These are phyloP conservation scores for Microstegium vimineum DNA, from an alignment of 176 grass and related monocot species.

Conservation along the genomic window DNA sequence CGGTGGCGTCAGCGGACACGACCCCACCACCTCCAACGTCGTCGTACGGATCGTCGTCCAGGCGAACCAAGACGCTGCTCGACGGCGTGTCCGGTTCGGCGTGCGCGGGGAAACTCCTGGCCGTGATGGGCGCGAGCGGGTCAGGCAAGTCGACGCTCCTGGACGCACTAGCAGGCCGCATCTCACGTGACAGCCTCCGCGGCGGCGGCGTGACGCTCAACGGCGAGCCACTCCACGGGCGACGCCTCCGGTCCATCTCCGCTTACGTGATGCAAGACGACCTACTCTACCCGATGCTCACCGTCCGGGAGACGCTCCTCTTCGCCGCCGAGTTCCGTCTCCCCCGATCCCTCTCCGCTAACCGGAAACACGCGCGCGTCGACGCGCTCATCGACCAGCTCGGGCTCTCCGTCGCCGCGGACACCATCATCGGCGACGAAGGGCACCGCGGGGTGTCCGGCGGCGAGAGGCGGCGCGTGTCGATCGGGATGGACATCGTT, in stretches of 20 bases:
- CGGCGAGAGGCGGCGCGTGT: slow-evolving; percentile 65
- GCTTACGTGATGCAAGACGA: slow-evolving; percentile 96
- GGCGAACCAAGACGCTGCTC: slow-evolving; percentile 50
- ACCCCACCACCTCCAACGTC: not conserved
- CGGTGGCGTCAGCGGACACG: slow-evolving; percentile 23
- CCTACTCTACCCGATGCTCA: slow-evolving; percentile 90
- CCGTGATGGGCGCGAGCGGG: slow-evolving; percentile 75
- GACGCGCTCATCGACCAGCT: slow-evolving; percentile 73
- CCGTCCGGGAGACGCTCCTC: slow-evolving; percentile 70
- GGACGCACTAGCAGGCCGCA: slow-evolving; percentile 64
- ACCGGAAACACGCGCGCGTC: slow-evolving; percentile 55
- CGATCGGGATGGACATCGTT: slow-evolving; percentile 81
- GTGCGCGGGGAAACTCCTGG: slow-evolving; percentile 64
- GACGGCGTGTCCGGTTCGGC: slow-evolving; percentile 63
- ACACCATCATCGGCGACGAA: slow-evolving; percentile 93
- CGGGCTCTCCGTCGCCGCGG: slow-evolving; percentile 53
- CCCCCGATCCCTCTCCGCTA: too few relatives aligned
- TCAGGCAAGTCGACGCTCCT: slow-evolving; percentile 89
- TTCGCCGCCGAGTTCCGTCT: slow-evolving; percentile 85
- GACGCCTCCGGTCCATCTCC: slow-evolving; percentile 61
- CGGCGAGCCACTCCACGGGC: slow-evolving; percentile 52
- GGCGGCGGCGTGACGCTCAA: slow-evolving; percentile 54
- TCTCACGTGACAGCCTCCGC: slow-evolving; percentile 55
- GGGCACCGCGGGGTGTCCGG: slow-evolving; percentile 80
- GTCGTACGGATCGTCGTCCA: not conserved